phyloP scores from a whole-genome alignment of 139 green algal genomes.

The Chlorella sp. region DNA sequence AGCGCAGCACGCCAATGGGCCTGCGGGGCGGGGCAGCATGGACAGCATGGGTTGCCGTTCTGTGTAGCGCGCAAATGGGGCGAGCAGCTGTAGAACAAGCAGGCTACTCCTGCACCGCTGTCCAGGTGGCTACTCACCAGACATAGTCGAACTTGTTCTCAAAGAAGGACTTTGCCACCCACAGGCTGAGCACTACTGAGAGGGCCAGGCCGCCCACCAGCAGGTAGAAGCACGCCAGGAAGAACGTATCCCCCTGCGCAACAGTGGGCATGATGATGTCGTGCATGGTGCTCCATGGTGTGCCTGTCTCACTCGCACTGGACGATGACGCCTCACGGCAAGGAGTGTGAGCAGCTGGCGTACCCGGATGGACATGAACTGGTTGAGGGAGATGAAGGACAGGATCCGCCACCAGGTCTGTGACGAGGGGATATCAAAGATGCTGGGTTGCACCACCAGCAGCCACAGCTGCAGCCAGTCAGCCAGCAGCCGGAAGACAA shows the following conservation, averaged over 20 bases:
- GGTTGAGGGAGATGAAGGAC: not conserved
- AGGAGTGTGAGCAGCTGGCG: too few species aligned
- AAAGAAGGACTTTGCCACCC: not conserved
- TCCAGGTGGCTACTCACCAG: too few species aligned
- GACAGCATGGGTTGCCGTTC: too few species aligned
- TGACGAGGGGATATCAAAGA: not conserved
- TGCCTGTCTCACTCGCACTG: too few species aligned
- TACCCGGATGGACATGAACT: not conserved
- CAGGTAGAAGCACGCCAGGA: not conserved
- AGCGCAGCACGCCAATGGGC: conserved; percentile 24
- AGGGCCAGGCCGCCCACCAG: not conserved
- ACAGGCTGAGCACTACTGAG: not conserved
- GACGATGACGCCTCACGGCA: too few species aligned
- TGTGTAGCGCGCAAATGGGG: too few species aligned
- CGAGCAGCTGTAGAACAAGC: too few species aligned
- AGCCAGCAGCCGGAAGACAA: not conserved
- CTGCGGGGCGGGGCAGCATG: not conserved
- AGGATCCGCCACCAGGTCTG: not conserved
- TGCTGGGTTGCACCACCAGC: not conserved
- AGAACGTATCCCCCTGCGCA: not conserved
- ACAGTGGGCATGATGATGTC: too few species aligned
- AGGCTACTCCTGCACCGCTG: too few species aligned
- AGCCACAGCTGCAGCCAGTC: conserved; percentile 5
- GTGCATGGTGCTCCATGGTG: too few species aligned
- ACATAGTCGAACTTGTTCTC: not conserved